Evolutionary conservation across 164 flowering plant species (phyloP), one percentile per base, ranked within the genome.

Genomic region (Tetracentron sinense): DNA sequence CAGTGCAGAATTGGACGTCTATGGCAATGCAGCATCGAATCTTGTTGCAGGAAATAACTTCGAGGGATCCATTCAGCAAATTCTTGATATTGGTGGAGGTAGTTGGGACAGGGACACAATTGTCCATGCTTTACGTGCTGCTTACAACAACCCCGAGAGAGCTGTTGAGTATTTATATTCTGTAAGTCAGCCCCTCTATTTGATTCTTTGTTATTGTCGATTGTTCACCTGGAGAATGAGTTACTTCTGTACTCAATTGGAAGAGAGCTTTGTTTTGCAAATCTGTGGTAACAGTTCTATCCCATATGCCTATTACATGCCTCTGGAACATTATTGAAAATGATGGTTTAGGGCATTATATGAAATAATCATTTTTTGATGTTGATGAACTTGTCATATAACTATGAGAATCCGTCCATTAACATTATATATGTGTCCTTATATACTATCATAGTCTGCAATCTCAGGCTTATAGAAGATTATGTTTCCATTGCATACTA

Each of bases 51-150:
- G 97, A 56, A 85, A 52, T 61, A 85, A 79, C 71, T 71, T 88
- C 26, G 97, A 91, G 68, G 81, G 62, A 58, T 54, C 90, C 42
- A 69, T 88, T 61, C 90, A 85, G 69, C 90, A 89, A 60, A 88
- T 94, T 59, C 81, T 91, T 70, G 99, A 91, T 67, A 88, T 94
- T 81, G 97, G 98, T 68, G 98, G 97, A 35, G 98, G 98, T 19
- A 86, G 71, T 42, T 94, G 98, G 98, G 98, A 94, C 52, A 85
- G 93, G 63, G 96, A 87, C 30, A 91, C 85, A 17, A 93, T 91
- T 73, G 70, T 87, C 30, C 95, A 92, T 63, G 96, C 98, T 63
- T 81, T 91, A 56, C 96, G 97, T 67, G 99, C 97, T 68, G 97
- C 99, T 19, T 94, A 38, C 62, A 94, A 94, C 70, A 94, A 94